Conservation (phyloP, 1,139 yeast genomes). For the Saccharomyces hybrid region DNA sequence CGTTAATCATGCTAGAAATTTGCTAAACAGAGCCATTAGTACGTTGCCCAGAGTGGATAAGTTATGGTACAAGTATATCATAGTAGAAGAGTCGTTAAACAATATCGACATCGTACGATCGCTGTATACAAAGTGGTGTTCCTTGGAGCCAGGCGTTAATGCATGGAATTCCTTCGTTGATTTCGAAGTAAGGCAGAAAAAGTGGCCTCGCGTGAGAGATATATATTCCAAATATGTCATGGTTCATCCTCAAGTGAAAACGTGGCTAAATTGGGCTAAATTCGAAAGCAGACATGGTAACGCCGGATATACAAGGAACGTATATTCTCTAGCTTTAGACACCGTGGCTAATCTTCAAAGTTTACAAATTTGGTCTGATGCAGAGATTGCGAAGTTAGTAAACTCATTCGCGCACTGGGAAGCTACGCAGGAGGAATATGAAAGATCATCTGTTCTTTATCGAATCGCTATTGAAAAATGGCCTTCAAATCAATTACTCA, state of each 20-base stretch:
- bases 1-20: slow-evolving; percentile 81
- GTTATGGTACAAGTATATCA: slow-evolving; percentile 76
- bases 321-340: slow-evolving; percentile 63
- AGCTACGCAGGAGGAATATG: slow-evolving; percentile 49
- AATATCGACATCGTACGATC: slow-evolving; percentile 55
- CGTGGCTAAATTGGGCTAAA: slow-evolving; percentile 60
- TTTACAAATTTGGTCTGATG: neutral
- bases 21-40: slow-evolving; percentile 71
- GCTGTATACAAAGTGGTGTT: slow-evolving; percentile 73
- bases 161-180: slow-evolving; percentile 70
- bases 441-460: slow-evolving; percentile 60
- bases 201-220: slow-evolving; percentile 46
- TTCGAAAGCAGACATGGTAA: slow-evolving; percentile 54
- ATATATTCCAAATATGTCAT: slow-evolving; percentile 51
- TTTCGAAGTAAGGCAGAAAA: slow-evolving; percentile 58
- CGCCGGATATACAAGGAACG: slow-evolving; percentile 44
- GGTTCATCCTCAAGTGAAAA: slow-evolving; percentile 44
- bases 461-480: slow-evolving; percentile 36
- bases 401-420: slow-evolving; percentile 71
- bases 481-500: slow-evolving; percentile 38
- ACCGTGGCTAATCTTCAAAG: slow-evolving; percentile 33
- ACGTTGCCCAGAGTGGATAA: slow-evolving; percentile 73
- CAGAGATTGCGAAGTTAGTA: slow-evolving; percentile 34
- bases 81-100: slow-evolving; percentile 72
- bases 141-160: slow-evolving; percentile 56